Conservation (phyloP, 2,329 filamentous ascomycete genomes). For the Ascochyta viciae-villosae region DNA sequence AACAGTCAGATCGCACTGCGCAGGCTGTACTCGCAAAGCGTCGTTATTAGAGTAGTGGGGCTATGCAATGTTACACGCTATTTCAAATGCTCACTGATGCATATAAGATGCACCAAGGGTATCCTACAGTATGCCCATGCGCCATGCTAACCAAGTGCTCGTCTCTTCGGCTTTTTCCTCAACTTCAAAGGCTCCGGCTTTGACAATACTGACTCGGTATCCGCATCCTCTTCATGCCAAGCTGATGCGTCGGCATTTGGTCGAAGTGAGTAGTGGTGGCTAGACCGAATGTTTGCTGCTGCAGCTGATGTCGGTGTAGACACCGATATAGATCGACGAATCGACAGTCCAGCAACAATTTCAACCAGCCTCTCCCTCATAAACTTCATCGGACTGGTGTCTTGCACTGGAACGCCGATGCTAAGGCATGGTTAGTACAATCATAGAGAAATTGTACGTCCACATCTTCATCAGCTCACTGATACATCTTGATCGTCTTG, state of each 20-base stretch:
- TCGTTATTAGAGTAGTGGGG: too few relatives aligned
- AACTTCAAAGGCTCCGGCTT: neutral
- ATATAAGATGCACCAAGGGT: slow-evolving; percentile 3
- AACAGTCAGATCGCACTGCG: too few relatives aligned
- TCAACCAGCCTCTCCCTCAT: slow-evolving; percentile 13
- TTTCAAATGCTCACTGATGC: neutral
- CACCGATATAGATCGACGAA: neutral
- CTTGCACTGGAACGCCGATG: neutral
- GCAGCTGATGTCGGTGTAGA: neutral
- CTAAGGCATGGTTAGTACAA: slow-evolving; percentile 6
- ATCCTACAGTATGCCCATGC: slow-evolving; percentile 1
- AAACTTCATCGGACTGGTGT: slow-evolving; percentile 10
- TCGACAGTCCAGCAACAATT: slow-evolving; percentile 10
- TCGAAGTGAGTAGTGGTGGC: neutral
- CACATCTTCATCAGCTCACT: slow-evolving; percentile 9
- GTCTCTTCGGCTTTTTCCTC: slow-evolving; percentile 8
- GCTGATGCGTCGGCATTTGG: neutral
- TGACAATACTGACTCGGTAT: neutral
- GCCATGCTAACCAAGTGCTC: slow-evolving; percentile 8
- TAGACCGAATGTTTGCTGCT: too few relatives aligned
- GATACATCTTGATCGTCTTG: slow-evolving; percentile 39
- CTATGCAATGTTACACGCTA: neutral
- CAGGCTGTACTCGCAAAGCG: neutral
- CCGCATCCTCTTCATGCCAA: slow-evolving; percentile 8
- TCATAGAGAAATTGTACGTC: too few relatives aligned